Conservation (phyloP, 495 filamentous ascomycete genomes). For the Clavariopsis aquatica region DNA sequence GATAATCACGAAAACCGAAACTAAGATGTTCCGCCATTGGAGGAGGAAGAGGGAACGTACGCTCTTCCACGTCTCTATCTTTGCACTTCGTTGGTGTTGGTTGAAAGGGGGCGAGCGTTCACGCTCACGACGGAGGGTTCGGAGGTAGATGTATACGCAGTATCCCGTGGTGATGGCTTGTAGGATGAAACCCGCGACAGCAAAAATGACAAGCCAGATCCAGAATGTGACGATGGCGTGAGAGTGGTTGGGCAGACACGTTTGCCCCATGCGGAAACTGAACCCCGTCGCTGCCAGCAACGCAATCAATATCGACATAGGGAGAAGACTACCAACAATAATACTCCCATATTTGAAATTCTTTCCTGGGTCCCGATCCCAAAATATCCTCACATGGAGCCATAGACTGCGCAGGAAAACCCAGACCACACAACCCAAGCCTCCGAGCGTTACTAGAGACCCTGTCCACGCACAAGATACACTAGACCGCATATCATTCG, state of each 20-base stretch:
- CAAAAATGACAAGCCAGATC: conserved; percentile 44
- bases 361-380: conserved; percentile 41
- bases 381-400: conserved; percentile 47
- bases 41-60: conserved; percentile 40
- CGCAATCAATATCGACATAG: conserved; percentile 39
- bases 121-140: conserved; percentile 17
- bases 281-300: conserved; percentile 40
- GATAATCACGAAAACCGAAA: conserved; percentile 39
- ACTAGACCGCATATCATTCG: conserved; percentile 42
- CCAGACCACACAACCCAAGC: conserved; percentile 42
- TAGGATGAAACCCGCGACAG: conserved; percentile 36
- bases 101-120: not conserved
- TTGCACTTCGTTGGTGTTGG: conserved; percentile 1
- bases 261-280: conserved; percentile 42
- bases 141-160: conserved; percentile 42
- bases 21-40: conserved; percentile 44
- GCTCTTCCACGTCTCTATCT: conserved; percentile 34
- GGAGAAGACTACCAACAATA: conserved; percentile 36
- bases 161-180: conserved; percentile 42
- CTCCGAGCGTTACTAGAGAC: conserved; percentile 39
- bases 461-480: conserved; percentile 45
- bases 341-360: conserved; percentile 40
- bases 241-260: conserved; percentile 44
- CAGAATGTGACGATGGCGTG: conserved; percentile 42
- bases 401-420: conserved; percentile 45